Conservation (phyloP, 495 filamentous ascomycete genomes). For the Neohortaea acidophila region DNA sequence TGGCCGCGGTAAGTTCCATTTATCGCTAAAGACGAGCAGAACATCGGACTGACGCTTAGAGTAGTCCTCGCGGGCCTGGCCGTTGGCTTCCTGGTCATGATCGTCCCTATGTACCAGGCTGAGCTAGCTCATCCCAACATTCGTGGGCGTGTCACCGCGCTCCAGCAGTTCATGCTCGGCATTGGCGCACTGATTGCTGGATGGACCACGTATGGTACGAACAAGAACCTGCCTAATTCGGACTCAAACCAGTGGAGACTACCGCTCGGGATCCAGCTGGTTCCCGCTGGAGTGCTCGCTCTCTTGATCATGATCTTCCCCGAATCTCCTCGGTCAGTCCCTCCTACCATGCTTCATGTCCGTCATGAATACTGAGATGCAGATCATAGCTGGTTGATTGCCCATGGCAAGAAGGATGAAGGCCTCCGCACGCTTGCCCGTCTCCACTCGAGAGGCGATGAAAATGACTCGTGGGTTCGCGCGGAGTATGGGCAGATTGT, state of each 20-base stretch:
- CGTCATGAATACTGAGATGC: conserved; percentile 3
- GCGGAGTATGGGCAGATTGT: conserved; percentile 54
- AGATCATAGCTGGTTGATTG: conserved; percentile 44
- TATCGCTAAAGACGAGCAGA: no score
- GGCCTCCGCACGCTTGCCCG: conserved; percentile 42
- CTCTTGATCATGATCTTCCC: conserved; percentile 43
- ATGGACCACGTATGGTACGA: conserved; percentile 24
- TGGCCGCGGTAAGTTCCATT: conserved; percentile 9
- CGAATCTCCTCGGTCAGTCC: conserved; percentile 30
- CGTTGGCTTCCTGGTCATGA: conserved; percentile 34
- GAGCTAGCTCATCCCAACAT: conserved; percentile 31
- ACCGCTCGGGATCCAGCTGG: conserved; percentile 41
- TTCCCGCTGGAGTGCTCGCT: conserved; percentile 42
- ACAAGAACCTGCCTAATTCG: conserved; percentile 21
- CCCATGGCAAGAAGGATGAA: conserved; percentile 35
- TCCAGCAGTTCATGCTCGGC: conserved; percentile 48
- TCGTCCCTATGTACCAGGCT: conserved; percentile 35
- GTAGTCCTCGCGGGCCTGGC: conserved; percentile 20
- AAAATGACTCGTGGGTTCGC: conserved; percentile 44
- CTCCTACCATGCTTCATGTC: no score
- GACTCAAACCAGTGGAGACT: conserved; percentile 39
- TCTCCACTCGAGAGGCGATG: conserved; percentile 43
- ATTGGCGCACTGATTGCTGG: conserved; percentile 32
- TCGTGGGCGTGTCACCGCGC: conserved; percentile 36
- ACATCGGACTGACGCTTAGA: background rate